These are phyloP conservation scores for Phalaenopsis hybrid DNA, from an alignment of 116 monocot genomes.

Conservation along the genomic window DNA sequence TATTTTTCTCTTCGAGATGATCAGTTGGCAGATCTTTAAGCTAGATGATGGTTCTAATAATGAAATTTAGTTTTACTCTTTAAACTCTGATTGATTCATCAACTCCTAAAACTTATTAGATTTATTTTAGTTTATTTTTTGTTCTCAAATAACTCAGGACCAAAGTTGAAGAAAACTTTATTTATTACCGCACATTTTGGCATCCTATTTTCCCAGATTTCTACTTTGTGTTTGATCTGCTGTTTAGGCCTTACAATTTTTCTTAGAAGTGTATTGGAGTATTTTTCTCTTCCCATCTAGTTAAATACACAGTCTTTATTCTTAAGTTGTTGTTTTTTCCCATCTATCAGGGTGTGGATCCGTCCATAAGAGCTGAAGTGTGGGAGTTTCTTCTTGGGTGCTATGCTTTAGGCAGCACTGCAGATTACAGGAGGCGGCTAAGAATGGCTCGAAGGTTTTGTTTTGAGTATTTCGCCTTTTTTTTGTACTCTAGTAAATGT, in stretches of 20 bases:
- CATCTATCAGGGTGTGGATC: constrained; percentile 83
- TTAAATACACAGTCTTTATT: neutral
- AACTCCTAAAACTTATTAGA: neutral
- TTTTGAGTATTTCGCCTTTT: constrained; percentile 10
- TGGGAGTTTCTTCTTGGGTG: constrained; percentile 99
- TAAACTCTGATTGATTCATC: neutral
- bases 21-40: neutral
- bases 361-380: constrained; percentile 86
- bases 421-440: constrained; percentile 65
- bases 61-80: neutral
- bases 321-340: constrained; percentile 10
- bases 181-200: neutral
- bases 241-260: neutral
- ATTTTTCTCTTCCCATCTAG: neutral
- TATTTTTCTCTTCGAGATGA: neutral
- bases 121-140: constrained; percentile 4
- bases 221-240: neutral
- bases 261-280: neutral
- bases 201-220: neutral
- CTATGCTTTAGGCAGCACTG: constrained; percentile 73
- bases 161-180: neutral
- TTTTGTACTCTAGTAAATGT: neutral
- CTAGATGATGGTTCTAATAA: neutral
- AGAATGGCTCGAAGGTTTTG: constrained; percentile 72
- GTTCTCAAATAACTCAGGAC: neutral